Evolutionary conservation across 208 protist genomes (phyloP).

Genomic region (Acanthamoeba triangularis): DNA sequence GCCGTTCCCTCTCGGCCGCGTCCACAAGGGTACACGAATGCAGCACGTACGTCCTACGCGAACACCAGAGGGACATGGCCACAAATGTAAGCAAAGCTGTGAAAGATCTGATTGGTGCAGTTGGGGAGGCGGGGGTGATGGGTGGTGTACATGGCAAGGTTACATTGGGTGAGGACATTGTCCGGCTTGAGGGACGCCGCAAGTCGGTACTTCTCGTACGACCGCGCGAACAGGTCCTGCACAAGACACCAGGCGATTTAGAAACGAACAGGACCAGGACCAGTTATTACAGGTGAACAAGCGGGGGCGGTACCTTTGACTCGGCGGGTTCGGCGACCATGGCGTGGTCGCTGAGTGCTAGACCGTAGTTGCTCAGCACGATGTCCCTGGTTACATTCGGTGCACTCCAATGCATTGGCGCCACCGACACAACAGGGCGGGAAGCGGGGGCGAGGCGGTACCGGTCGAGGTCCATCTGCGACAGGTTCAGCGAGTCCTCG

Average conservation of each 20-base stretch:
- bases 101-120: background rate
- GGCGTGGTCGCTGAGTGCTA: slow-evolving; percentile 76
- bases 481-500: background rate
- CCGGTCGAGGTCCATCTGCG: background rate
- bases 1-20: slow-evolving; percentile 2
- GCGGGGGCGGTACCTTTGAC: background rate
- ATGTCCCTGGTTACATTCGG: slow-evolving; percentile 35
- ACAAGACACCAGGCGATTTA: no score
- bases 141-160: slow-evolving; percentile 65
- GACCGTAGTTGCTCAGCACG: slow-evolving; percentile 74
- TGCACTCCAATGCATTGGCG: background rate
- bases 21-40: slow-evolving; percentile 29
- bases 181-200: slow-evolving; percentile 56
- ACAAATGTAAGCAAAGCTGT: background rate
- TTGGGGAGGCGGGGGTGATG: background rate
- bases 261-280: background rate
- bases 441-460: background rate
- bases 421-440: background rate
- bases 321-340: slow-evolving; percentile 56
- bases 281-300: background rate
- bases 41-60: slow-evolving; percentile 51
- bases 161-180: slow-evolving; percentile 73
- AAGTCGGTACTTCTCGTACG: slow-evolving; percentile 67
- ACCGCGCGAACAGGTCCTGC: slow-evolving; percentile 33
- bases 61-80: no score